phyloP scores from a whole-genome alignment of 345 rosid genomes.

The Salix arbutifolia region DNA sequence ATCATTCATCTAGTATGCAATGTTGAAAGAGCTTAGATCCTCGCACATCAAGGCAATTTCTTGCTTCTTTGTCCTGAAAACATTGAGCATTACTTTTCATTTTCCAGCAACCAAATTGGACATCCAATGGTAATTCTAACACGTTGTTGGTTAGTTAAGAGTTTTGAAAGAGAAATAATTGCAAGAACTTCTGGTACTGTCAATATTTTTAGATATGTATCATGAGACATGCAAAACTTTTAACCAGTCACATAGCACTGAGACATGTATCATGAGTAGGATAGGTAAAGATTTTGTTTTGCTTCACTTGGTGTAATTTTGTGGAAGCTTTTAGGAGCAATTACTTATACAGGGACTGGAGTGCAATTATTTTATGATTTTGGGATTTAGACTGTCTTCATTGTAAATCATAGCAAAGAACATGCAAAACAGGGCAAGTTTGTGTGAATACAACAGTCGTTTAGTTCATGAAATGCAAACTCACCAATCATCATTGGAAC shows the following conservation, averaged over 20 bases:
- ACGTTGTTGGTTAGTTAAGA: not conserved
- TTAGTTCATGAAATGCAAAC: not conserved
- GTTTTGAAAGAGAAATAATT: not conserved
- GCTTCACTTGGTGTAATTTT: not conserved
- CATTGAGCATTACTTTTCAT: not conserved
- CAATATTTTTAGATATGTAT: not conserved
- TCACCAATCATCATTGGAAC: constrained; percentile 98
- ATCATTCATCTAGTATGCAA: not conserved
- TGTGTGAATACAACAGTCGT: not conserved
- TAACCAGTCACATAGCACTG: not conserved
- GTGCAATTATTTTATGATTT: not conserved
- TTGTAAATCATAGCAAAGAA: not conserved
- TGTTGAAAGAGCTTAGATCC: not conserved
- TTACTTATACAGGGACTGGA: not conserved
- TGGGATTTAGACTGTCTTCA: not conserved
- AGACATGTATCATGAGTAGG: not conserved
- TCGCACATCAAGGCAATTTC: not conserved
- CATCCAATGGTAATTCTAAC: not conserved
- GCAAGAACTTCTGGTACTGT: not conserved
- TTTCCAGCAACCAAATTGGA: not conserved
- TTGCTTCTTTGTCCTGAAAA: not conserved
- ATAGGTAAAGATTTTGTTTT: not conserved
- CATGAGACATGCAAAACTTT: not conserved
- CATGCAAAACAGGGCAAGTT: not conserved
- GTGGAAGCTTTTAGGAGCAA: not conserved